Conservation (phyloP, 73 alveolate species). For the Paramecium tetraurelia region DNA sequence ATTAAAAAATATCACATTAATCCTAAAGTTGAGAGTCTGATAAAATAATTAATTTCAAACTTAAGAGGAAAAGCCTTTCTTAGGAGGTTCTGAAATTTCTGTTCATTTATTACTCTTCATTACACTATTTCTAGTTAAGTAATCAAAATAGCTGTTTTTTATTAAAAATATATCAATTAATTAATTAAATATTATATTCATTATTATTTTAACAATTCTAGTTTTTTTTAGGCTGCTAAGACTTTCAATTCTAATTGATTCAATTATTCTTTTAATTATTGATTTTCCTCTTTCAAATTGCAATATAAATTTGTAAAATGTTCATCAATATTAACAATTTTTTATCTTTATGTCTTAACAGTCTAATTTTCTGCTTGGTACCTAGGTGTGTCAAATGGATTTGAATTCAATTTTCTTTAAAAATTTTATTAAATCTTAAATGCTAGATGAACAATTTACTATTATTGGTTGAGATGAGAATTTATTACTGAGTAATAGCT, state of each 20-base stretch:
- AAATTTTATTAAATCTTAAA: not conserved
- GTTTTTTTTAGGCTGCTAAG: not conserved
- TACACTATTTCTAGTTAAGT: not conserved
- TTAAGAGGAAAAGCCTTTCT: not conserved
- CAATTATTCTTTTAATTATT: not conserved
- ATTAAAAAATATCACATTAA: not conserved
- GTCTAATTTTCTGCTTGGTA: not conserved
- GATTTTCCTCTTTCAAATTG: not conserved
- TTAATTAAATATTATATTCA: not conserved
- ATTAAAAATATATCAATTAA: not conserved
- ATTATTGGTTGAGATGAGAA: not conserved
- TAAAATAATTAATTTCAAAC: not conserved
- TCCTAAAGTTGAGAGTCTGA: not conserved
- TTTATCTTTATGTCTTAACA: not conserved
- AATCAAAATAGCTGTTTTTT: not conserved
- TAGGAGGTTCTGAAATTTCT: not conserved
- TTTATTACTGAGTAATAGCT: not conserved
- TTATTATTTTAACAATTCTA: slow-evolving; percentile 6
- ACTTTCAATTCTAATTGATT: not conserved
- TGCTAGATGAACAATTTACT: not conserved
- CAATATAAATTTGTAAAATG: not conserved
- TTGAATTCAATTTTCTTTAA: not conserved
- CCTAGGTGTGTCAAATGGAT: not conserved
- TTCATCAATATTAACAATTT: not conserved
- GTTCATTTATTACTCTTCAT: not conserved